These are phyloP conservation scores for Cruciata laevipes DNA, from an alignment of 257 asterid genomes.

Conservation along the genomic window DNA sequence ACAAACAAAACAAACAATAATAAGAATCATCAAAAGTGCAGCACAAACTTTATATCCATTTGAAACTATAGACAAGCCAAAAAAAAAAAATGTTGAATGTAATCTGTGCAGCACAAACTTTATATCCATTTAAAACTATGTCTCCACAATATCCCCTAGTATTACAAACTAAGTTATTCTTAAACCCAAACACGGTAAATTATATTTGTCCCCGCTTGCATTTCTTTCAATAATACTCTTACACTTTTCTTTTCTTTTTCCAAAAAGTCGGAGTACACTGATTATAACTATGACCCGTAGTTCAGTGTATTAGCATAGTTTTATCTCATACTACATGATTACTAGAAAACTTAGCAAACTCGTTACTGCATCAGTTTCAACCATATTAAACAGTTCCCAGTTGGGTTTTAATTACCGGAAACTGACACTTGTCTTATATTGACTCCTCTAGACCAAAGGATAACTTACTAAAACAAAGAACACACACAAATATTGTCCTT, in stretches of 20 bases:
- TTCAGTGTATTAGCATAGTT: background rate
- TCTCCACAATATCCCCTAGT: background rate
- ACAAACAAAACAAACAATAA: slow-evolving; percentile 8
- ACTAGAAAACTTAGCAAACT: background rate
- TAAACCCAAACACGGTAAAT: background rate
- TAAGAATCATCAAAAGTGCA: slow-evolving; percentile 16
- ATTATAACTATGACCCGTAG: background rate
- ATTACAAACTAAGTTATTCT: background rate
- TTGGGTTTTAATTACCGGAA: no score
- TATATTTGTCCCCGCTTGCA: background rate
- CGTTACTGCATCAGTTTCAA: background rate
- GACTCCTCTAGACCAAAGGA: background rate
- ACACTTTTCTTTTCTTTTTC: background rate
- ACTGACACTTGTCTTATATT: background rate
- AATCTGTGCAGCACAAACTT: background rate
- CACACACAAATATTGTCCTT: background rate
- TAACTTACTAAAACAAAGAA: background rate
- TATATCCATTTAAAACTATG: background rate
- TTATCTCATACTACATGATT: background rate
- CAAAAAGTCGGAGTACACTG: background rate
- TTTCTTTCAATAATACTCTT: background rate
- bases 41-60: no score
- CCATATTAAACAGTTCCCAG: background rate
- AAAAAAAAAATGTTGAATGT: background rate
- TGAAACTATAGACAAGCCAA: background rate